These are phyloP conservation scores for Mycena latifolia DNA, from an alignment of 768 basidiomycete species.

Conservation along the genomic window DNA sequence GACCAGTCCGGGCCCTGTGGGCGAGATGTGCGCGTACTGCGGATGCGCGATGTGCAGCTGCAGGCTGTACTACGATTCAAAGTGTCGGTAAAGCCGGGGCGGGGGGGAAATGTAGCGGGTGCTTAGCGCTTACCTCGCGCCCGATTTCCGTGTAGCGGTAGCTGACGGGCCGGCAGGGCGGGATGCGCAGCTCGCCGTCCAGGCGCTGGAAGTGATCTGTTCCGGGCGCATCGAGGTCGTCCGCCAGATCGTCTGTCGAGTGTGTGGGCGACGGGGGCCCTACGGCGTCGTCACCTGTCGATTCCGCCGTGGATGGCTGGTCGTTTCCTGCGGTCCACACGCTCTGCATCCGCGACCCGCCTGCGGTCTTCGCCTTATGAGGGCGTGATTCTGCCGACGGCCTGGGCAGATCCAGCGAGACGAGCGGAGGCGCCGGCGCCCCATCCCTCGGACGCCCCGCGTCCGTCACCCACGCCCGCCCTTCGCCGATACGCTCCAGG, in stretches of 20 bases:
- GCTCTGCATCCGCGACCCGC: slow-evolving; percentile 29
- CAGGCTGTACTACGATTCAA: slow-evolving; percentile 32
- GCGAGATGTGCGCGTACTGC: slow-evolving; percentile 35
- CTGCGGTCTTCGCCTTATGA: not conserved
- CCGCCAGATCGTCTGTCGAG: slow-evolving; percentile 12
- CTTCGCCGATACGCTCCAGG: slow-evolving; percentile 19
- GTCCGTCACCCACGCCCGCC: slow-evolving; percentile 31
- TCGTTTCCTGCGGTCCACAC: slow-evolving; percentile 26
- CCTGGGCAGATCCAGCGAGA: slow-evolving; percentile 6
- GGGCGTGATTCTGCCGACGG: not conserved
- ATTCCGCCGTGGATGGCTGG: too few species aligned
- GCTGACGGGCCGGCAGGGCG: slow-evolving; percentile 35
- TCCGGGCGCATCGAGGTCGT: slow-evolving; percentile 4
- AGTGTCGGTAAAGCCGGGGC: too few species aligned
- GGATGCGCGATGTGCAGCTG: slow-evolving; percentile 31
- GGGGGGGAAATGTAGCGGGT: not conserved
- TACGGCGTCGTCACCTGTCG: not conserved
- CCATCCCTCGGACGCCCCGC: slow-evolving; percentile 21
- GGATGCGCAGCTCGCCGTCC: slow-evolving; percentile 32
- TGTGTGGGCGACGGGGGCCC: slow-evolving; percentile 11
- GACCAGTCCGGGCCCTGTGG: slow-evolving; percentile 31
- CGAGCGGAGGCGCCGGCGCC: slow-evolving; percentile 15
- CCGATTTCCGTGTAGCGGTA: slow-evolving; percentile 37
- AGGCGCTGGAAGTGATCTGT: slow-evolving; percentile 29
- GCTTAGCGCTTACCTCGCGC: slow-evolving; percentile 27